These are phyloP conservation scores for Xylariales sp. DNA, from an alignment of 2,329 filamentous ascomycete species.

Conservation along the genomic window DNA sequence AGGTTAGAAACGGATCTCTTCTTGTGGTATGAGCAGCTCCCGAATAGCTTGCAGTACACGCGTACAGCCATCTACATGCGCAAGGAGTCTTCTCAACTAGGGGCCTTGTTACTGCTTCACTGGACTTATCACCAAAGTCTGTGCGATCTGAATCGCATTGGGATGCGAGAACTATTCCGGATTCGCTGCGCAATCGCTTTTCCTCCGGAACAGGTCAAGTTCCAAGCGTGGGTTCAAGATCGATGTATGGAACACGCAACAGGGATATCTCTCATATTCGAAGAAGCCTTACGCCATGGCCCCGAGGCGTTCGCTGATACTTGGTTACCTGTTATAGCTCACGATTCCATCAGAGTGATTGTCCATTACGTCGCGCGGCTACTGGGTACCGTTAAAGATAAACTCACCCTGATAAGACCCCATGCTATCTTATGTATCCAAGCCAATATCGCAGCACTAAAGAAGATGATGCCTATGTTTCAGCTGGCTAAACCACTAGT, in stretches of 20 bases:
- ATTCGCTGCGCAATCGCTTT: not conserved
- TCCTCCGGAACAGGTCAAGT: constrained; percentile 16
- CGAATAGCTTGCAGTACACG: constrained; percentile 12
- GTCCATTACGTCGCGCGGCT: constrained; percentile 8
- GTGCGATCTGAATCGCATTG: constrained; percentile 13
- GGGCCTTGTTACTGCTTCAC: constrained; percentile 13
- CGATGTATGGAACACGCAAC: constrained; percentile 21
- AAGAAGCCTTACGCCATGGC: constrained; percentile 13
- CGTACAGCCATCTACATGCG: constrained; percentile 10
- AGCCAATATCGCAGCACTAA: constrained; percentile 11
- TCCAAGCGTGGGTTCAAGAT: constrained; percentile 16
- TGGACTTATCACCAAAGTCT: constrained; percentile 14
- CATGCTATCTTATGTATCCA: constrained; percentile 9
- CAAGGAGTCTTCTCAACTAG: constrained; percentile 13
- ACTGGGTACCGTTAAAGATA: not conserved
- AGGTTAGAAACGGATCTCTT: constrained; percentile 7
- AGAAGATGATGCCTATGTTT: constrained; percentile 12
- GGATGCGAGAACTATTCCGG: constrained; percentile 8
- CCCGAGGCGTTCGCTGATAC: constrained; percentile 11
- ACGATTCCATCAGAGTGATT: constrained; percentile 12
- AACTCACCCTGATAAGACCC: not conserved
- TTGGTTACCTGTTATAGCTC: constrained; percentile 11
- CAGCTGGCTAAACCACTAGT: constrained; percentile 11
- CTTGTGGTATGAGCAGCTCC: constrained; percentile 11
- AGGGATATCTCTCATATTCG: constrained; percentile 19